These are phyloP conservation scores for Globomyces pollinis-pini DNA, from an alignment of 192 early-diverging fungal species.

Conservation along the genomic window DNA sequence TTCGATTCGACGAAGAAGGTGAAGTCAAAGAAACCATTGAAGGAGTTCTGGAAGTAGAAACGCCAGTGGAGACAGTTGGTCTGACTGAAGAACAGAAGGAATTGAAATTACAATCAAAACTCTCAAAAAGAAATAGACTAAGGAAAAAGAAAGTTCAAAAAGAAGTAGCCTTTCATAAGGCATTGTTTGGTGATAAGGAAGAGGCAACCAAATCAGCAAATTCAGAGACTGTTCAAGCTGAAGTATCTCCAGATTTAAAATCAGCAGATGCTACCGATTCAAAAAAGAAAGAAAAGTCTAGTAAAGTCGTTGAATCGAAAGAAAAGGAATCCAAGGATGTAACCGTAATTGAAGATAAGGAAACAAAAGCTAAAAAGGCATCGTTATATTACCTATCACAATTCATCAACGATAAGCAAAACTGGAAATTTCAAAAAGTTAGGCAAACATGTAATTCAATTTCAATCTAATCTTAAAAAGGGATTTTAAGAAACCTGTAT, in stretches of 20 bases:
- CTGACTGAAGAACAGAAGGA: not conserved
- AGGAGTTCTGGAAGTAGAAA: not conserved
- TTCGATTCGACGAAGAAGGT: not conserved
- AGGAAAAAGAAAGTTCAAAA: not conserved
- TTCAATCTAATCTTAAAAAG: no score
- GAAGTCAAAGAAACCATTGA: not conserved
- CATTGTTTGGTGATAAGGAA: not conserved
- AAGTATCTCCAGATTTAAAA: not conserved
- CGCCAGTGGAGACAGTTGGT: not conserved
- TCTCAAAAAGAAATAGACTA: not conserved
- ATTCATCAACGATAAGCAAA: conserved; percentile 6
- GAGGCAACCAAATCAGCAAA: not conserved
- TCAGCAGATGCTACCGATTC: not conserved
- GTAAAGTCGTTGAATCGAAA: not conserved
- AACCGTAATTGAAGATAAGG: not conserved
- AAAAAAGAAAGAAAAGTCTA: not conserved
- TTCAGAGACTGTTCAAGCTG: not conserved
- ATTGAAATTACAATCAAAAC: not conserved
- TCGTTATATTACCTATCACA: conserved; percentile 18
- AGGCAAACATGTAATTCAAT: no score
- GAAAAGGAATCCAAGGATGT: not conserved
- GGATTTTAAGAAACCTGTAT: conserved; percentile 27
- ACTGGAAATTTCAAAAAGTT: conserved; percentile 32
- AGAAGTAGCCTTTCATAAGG: not conserved
- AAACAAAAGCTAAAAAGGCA: conserved; percentile 10